These are phyloP conservation scores for Phoenix dactylifera DNA, from an alignment of 176 grass and related monocot species.

Conservation along the genomic window DNA sequence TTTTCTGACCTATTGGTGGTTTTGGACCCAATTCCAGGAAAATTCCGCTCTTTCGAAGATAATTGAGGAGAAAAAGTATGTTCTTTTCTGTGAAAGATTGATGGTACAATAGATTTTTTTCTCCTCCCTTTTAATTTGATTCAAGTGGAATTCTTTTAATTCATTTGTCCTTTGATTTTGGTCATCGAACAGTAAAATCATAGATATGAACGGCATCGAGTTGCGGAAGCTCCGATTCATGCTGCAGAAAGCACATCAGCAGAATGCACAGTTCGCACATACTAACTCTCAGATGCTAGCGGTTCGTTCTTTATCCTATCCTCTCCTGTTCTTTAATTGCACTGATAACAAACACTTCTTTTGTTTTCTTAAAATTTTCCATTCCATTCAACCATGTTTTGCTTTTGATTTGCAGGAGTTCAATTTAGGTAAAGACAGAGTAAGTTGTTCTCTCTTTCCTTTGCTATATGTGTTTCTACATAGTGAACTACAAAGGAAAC, in stretches of 20 bases:
- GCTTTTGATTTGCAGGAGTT: slow-evolving; percentile 49
- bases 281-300: slow-evolving; percentile 37
- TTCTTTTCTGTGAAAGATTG: not conserved
- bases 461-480: no score
- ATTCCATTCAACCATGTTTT: slow-evolving; percentile 9
- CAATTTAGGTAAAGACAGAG: slow-evolving; percentile 45
- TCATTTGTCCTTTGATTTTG: not conserved
- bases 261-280: slow-evolving; percentile 43
- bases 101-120: not conserved
- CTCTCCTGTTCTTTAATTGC: not conserved
- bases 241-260: slow-evolving; percentile 24
- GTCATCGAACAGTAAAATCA: slow-evolving; percentile 31
- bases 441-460: slow-evolving; percentile 14
- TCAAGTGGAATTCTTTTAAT: not conserved
- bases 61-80: slow-evolving; percentile 41
- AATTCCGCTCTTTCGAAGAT: slow-evolving; percentile 23
- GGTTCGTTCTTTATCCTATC: slow-evolving; percentile 18
- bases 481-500: no score
- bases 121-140: not conserved
- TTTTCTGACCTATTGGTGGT: not conserved
- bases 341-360: no score
- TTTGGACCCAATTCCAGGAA: slow-evolving; percentile 23
- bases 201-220: slow-evolving; percentile 30
- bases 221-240: slow-evolving; percentile 31
- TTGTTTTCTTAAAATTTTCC: not conserved